phyloP scores from a whole-genome alignment of 2,329 filamentous ascomycete genomes.

The Botrytis pseudocinerea region DNA sequence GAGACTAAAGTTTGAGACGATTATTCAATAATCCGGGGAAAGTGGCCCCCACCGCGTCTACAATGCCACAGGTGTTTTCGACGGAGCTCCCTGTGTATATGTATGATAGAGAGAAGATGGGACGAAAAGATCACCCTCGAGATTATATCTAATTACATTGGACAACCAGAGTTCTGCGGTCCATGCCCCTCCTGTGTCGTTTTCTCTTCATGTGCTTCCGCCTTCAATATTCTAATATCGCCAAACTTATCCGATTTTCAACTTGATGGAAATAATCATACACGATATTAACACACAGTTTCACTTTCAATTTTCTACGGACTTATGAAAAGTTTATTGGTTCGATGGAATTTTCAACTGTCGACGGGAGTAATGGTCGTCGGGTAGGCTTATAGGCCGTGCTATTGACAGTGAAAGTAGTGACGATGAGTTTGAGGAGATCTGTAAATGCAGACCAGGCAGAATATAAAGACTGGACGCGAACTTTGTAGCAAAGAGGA shows the following conservation, averaged over 20 bases:
- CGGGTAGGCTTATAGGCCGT: background rate
- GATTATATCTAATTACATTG: background rate
- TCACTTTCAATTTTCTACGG: background rate
- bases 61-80: background rate
- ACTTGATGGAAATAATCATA: background rate
- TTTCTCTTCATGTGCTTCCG: background rate
- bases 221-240: background rate
- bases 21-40: background rate
- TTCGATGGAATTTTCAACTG: background rate
- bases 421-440: background rate
- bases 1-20: slow-evolving; percentile 14
- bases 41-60: background rate
- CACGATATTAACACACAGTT: background rate
- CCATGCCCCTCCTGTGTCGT: background rate
- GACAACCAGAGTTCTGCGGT: background rate
- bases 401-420: background rate
- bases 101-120: background rate
- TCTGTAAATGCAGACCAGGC: background rate
- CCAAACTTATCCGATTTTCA: background rate
- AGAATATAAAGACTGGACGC: background rate
- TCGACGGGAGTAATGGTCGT: background rate
- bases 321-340: too few species aligned
- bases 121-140: background rate
- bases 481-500: too few species aligned
- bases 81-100: background rate